Conservation (phyloP, 1,139 yeast genomes). For the Geotrichum cucujoidarum region DNA sequence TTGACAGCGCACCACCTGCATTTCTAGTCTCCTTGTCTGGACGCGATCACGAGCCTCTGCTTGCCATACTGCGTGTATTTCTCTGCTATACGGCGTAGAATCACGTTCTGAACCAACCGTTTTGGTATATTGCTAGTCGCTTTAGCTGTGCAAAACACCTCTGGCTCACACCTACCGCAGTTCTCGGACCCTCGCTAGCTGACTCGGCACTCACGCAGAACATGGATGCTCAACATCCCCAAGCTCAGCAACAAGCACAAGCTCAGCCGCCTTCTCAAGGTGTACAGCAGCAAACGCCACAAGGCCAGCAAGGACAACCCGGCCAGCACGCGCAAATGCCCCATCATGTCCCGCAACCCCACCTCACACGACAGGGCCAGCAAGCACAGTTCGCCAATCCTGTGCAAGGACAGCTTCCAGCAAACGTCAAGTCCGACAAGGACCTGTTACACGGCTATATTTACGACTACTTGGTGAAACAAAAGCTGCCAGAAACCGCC, state of each 20-base stretch:
- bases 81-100: no score
- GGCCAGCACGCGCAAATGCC: background rate
- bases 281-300: background rate
- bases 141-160: no score
- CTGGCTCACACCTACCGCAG: no score
- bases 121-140: no score
- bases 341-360: background rate
- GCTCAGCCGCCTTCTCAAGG: background rate
- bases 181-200: no score
- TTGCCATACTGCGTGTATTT: no score
- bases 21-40: no score
- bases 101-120: no score
- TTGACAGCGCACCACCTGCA: no score
- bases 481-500: constrained; percentile 68
- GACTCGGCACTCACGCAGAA: no score
- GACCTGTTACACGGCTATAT: constrained; percentile 79
- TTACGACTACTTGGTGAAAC: constrained; percentile 77
- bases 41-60: no score
- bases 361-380: no score
- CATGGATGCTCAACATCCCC: background rate
- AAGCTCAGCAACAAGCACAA: background rate
- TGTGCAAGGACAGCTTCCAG: background rate
- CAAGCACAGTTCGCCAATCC: background rate
- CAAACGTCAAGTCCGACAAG: constrained; percentile 32
- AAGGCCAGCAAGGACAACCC: background rate